These are phyloP conservation scores for Fraxinus paxiana DNA, from an alignment of 305 asterid species.

Conservation along the genomic window DNA sequence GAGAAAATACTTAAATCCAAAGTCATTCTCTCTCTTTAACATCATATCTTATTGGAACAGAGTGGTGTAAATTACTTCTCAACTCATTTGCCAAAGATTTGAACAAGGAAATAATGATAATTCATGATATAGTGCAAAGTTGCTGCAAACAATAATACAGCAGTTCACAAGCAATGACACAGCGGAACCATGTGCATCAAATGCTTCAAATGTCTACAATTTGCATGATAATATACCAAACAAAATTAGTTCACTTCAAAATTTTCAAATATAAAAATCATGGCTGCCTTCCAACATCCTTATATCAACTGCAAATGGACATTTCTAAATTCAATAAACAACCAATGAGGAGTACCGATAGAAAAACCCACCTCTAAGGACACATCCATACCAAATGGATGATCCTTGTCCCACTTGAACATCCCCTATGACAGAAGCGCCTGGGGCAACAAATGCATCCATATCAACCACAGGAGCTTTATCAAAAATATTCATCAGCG, in stretches of 20 bases:
- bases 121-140: neutral
- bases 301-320: neutral
- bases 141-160: neutral
- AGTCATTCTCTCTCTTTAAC: neutral
- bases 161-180: neutral
- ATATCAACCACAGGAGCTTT: constrained; percentile 72
- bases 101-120: neutral
- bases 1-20: neutral
- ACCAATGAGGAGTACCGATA: constrained; percentile 5
- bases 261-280: neutral
- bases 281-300: constrained; percentile 12
- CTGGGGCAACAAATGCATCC: constrained; percentile 80
- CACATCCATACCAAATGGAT: constrained; percentile 88
- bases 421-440: constrained; percentile 84
- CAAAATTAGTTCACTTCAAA: neutral
- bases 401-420: constrained; percentile 75
- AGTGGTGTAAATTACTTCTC: neutral
- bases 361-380: constrained; percentile 64
- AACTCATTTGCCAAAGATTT: neutral
- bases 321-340: neutral
- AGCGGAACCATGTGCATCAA: neutral
- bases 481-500: constrained; percentile 64
- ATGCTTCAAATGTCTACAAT: neutral
- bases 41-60: neutral
- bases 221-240: neutral